phyloP scores from a whole-genome alignment of 108 stramenopile genomes.

The Mediolabrus comicus region DNA sequence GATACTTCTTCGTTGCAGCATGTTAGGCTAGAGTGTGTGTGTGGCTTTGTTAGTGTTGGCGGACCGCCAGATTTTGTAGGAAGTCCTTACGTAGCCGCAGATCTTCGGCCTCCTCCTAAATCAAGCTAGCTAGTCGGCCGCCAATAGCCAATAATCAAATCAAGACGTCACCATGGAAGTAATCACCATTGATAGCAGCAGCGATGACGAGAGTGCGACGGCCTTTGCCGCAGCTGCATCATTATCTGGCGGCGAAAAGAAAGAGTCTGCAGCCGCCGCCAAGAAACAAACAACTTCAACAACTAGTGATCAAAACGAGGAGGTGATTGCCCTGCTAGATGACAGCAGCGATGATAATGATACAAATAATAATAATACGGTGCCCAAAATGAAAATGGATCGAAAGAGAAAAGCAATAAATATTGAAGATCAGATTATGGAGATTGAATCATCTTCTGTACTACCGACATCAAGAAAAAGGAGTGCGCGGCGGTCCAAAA shows the following conservation, averaged over 20 bases:
- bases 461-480: background rate
- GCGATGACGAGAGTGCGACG: background rate
- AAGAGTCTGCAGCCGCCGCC: background rate
- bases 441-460: background rate
- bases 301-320: too few relatives aligned
- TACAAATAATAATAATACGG: background rate
- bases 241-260: background rate
- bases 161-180: background rate
- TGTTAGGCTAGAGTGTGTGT: too few relatives aligned
- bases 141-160: too few relatives aligned
- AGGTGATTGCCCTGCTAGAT: background rate
- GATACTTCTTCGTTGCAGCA: too few relatives aligned
- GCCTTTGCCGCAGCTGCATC: background rate
- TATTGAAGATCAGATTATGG: background rate
- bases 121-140: too few relatives aligned
- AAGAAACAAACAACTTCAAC: too few relatives aligned
- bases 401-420: background rate
- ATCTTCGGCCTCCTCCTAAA: too few relatives aligned
- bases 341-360: background rate
- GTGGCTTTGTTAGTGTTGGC: too few relatives aligned
- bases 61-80: too few relatives aligned
- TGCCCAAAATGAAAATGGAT: slow-evolving; percentile 4
- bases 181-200: background rate
- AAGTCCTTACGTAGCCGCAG: too few relatives aligned
- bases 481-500: background rate